phyloP scores from a whole-genome alignment of 1,284 basidiomycete species.

The Sporisorium scitamineum region DNA sequence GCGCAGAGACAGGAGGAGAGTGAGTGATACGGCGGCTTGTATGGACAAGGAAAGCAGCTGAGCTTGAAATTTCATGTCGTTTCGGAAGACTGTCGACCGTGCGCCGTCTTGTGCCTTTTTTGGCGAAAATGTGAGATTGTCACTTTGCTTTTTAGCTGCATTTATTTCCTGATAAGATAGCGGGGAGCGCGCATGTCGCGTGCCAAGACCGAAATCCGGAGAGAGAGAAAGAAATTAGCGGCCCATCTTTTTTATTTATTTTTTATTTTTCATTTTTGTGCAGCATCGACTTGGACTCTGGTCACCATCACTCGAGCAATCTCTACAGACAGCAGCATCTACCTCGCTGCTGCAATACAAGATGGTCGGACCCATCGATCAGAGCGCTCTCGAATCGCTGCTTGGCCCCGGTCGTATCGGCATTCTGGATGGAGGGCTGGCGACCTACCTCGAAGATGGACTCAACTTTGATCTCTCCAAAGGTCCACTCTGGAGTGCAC shows the following conservation, averaged over 20 bases:
- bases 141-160: not conserved
- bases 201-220: conserved; percentile 1
- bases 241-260: conserved; percentile 5
- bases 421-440: conserved; percentile 58
- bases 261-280: not conserved
- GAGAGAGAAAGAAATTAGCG: conserved; percentile 20
- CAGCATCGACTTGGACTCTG: not conserved
- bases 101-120: not conserved
- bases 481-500: conserved; percentile 58
- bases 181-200: conserved; percentile 6
- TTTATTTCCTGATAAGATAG: conserved; percentile 30
- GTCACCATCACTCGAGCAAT: not conserved
- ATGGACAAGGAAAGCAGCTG: too few relatives aligned
- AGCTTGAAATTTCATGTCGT: conserved; percentile 17
- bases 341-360: too few relatives aligned
- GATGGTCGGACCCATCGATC: conserved; percentile 29
- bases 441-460: conserved; percentile 62
- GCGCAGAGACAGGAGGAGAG: not conserved
- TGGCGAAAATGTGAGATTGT: conserved; percentile 19
- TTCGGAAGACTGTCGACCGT: conserved; percentile 47
- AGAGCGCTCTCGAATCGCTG: conserved; percentile 31
- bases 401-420: conserved; percentile 46
- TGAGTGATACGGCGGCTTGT: too few relatives aligned
- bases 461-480: conserved; percentile 55
- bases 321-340: not conserved